A percentile compares a stretch with the other conserved stretches of the same genome.
phyloP scores from a whole-genome alignment of 2,329 filamentous ascomycete genomes.

The Diaporthe citriasiana region DNA sequence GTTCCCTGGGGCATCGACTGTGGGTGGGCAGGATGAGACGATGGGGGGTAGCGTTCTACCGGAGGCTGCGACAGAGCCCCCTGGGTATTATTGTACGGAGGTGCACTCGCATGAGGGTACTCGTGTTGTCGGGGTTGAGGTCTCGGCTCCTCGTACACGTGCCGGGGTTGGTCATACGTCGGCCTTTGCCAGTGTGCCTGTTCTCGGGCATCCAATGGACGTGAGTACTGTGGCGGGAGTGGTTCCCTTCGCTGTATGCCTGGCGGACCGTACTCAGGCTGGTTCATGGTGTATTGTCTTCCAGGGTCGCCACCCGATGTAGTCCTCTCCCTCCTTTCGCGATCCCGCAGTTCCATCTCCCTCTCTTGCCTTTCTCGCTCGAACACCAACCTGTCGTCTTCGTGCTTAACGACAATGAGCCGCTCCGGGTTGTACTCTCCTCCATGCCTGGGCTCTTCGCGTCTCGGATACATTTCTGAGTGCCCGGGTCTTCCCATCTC shows the following conservation, averaged over 20 bases:
- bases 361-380: conserved; percentile 56
- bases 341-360: conserved; percentile 58
- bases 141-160: conserved; percentile 55
- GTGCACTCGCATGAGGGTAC: conserved; percentile 60
- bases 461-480: conserved; percentile 61
- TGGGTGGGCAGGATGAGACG: conserved; percentile 52
- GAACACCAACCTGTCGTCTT: conserved; percentile 66
- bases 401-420: conserved; percentile 61
- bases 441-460: conserved; percentile 61
- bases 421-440: conserved; percentile 69
- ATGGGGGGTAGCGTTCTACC: conserved; percentile 57
- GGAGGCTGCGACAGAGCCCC: conserved; percentile 54
- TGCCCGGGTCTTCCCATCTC: conserved; percentile 61
- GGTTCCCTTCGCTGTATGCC: conserved; percentile 48
- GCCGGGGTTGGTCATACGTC: conserved; percentile 59
- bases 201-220: conserved; percentile 59
- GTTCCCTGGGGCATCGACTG: conserved; percentile 50
- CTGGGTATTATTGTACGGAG: conserved; percentile 55
- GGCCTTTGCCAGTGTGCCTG: conserved; percentile 54
- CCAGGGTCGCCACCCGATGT: conserved; percentile 64
- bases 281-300: conserved; percentile 60
- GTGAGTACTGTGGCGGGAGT: conserved; percentile 58
- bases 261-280: conserved; percentile 57
- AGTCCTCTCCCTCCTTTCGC: conserved; percentile 57
- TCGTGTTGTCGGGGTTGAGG: conserved; percentile 62